Evolutionary conservation across 2,329 filamentous ascomycete genomes (phyloP).

Genomic region (Dothidotthia symphoricarpi): DNA sequence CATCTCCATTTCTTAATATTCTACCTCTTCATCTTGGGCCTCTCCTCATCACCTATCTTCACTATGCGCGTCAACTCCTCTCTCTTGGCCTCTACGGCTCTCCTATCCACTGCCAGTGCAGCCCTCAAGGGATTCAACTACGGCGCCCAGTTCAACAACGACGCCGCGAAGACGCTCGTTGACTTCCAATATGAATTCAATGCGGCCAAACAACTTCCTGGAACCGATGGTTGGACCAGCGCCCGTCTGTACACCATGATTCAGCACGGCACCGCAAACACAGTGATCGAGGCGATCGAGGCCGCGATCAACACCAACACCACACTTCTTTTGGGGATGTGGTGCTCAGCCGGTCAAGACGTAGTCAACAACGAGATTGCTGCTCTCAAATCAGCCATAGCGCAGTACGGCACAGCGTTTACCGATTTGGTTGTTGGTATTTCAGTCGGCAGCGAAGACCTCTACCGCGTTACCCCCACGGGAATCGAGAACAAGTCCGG

Average conservation of each 20-base stretch:
- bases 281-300: conserved; percentile 68
- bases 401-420: conserved; percentile 65
- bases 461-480: conserved; percentile 60
- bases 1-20: neutral
- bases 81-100: conserved; percentile 39
- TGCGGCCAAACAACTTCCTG: conserved; percentile 61
- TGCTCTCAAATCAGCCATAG: conserved; percentile 68
- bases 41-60: conserved; percentile 2
- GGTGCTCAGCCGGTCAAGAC: conserved; percentile 68
- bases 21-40: conserved; percentile 1
- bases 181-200: conserved; percentile 72
- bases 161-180: conserved; percentile 58
- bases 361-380: conserved; percentile 69
- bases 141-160: conserved; percentile 61
- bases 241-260: conserved; percentile 75
- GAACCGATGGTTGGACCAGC: conserved; percentile 59
- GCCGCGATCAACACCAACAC: conserved; percentile 81
- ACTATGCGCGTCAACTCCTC: conserved; percentile 38
- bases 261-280: conserved; percentile 64
- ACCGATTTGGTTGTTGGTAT: conserved; percentile 72
- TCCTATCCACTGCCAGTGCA: conserved; percentile 43
- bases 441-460: conserved; percentile 82
- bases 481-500: conserved; percentile 64
- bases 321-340: conserved; percentile 76
- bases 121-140: conserved; percentile 68